A percentile compares a stretch with the other conserved stretches of the same genome.
Evolutionary conservation across 805 yeast genomes (phyloP).

Genomic region (Starmerella bacillaris): DNA sequence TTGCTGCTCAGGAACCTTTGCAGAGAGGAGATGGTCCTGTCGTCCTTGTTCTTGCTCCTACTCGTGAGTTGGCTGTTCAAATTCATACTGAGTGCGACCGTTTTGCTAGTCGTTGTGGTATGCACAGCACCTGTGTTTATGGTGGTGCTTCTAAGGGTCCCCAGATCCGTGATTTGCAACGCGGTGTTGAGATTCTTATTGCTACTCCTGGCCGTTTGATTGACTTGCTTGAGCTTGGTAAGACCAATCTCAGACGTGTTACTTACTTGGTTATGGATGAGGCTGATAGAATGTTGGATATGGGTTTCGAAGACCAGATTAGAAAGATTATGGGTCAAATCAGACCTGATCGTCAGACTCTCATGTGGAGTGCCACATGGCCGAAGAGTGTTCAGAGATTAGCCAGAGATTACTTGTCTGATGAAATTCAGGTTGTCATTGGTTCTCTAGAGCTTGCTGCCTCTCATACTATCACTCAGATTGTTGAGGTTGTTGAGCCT

Average conservation of each 20-base stretch:
- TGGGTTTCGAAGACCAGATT: conserved; percentile 99
- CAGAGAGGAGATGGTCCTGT: conserved; percentile 94
- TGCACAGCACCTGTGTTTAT: conserved; percentile 84
- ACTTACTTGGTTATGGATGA: conserved; percentile 94
- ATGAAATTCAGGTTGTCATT: conserved; percentile 88
- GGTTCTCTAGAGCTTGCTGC: conserved; percentile 95
- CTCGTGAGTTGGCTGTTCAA: conserved; percentile 97
- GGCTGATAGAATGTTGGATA: conserved; percentile 99
- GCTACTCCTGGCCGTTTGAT: conserved; percentile 99
- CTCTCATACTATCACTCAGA: conserved; percentile 86
- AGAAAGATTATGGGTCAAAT: conserved; percentile 95
- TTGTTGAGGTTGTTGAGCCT: conserved; percentile 78
- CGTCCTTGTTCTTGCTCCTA: conserved; percentile 88
- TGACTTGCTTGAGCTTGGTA: conserved; percentile 89
- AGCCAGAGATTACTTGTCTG: conserved; percentile 77
- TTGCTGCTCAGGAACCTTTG: conserved; percentile 91
- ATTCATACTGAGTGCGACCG: conserved; percentile 91
- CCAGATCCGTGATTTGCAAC: conserved; percentile 85
- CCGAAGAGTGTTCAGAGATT: conserved; percentile 92
- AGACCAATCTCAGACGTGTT: conserved; percentile 87
- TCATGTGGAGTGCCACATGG: conserved; percentile 99
- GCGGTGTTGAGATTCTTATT: conserved; percentile 90
- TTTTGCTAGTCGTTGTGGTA: conserved; percentile 79
- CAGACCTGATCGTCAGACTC: conserved; percentile 97
- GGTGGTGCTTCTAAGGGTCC: conserved; percentile 99